Evolutionary conservation across 495 filamentous ascomycete species (phyloP).

Genomic region (Daldinia concentrica): DNA sequence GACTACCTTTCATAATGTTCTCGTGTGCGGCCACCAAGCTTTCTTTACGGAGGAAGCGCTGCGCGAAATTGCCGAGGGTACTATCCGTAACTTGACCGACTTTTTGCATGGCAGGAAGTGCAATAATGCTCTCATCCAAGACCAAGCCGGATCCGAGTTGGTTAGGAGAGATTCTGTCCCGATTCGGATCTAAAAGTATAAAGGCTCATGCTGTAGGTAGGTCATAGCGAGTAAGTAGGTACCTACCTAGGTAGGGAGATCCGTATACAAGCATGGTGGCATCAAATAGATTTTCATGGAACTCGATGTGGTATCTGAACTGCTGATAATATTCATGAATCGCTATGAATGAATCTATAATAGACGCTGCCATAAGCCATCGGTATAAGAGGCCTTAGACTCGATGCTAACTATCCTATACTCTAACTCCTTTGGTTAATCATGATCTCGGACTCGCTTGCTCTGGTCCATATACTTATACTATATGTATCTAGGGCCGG

Average conservation of each 20-base stretch:
- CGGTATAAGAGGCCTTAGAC: not conserved
- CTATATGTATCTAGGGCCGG: not conserved
- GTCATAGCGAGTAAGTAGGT: constrained; percentile 6
- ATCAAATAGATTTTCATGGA: not conserved
- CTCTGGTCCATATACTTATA: not conserved
- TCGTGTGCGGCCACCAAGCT: constrained; percentile 74
- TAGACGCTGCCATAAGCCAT: not conserved
- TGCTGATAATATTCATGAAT: not conserved
- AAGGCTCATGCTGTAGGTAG: constrained; percentile 4
- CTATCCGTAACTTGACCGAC: constrained; percentile 62
- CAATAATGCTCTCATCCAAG: constrained; percentile 51
- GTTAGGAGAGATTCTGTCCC: constrained; percentile 34
- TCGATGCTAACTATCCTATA: not conserved
- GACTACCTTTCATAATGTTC: constrained; percentile 74
- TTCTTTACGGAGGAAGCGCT: constrained; percentile 76
- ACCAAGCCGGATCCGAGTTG: constrained; percentile 10
- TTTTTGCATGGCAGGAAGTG: constrained; percentile 46
- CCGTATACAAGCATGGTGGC: not conserved
- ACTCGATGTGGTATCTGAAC: not conserved
- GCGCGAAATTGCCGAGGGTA: constrained; percentile 69
- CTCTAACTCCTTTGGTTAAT: not conserved
- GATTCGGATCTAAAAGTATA: constrained; percentile 38
- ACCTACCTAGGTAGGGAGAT: not conserved
- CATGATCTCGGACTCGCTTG: not conserved
- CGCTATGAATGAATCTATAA: not conserved